Percentiles rank a stretch among this genome's conserved stretches.
Conservation (phyloP, 108 stramenopile species). For the Seminavis robusta region DNA sequence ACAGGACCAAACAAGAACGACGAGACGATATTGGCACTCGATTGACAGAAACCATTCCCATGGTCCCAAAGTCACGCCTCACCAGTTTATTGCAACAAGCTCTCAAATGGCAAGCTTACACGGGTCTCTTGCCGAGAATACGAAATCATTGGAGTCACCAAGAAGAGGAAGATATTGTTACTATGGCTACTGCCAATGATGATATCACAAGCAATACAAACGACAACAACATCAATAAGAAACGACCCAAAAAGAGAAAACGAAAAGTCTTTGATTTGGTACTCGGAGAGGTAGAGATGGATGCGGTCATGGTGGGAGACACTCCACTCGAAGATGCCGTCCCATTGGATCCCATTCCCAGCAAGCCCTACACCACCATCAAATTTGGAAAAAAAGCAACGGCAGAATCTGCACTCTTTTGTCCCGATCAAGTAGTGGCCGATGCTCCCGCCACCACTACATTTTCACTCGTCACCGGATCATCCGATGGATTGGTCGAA, state of each 20-base stretch:
- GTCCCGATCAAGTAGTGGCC: no score
- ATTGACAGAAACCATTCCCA: constrained; percentile 47
- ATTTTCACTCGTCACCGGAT: constrained; percentile 77
- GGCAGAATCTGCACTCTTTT: constrained; percentile 73
- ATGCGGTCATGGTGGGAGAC: constrained; percentile 17
- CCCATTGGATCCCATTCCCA: constrained; percentile 44
- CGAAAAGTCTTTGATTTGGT: constrained; percentile 72
- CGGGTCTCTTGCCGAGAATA: constrained; percentile 59
- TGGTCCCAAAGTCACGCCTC: constrained; percentile 71
- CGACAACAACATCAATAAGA: constrained; percentile 12
- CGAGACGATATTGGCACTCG: constrained; percentile 63
- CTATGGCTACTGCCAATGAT: no score
- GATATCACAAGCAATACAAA: no score
- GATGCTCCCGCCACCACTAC: no score
- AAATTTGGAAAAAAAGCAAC: constrained; percentile 82
- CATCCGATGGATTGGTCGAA: constrained; percentile 93
- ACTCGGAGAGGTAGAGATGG: constrained; percentile 45
- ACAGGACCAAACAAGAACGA: constrained; percentile 45
- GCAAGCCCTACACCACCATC: constrained; percentile 49
- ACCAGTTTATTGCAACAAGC: constrained; percentile 86
- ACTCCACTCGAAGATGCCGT: constrained; percentile 4
- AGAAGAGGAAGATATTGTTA: constrained; percentile 32
- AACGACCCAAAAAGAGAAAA: constrained; percentile 27
- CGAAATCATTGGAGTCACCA: constrained; percentile 23
- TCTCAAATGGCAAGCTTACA: constrained; percentile 82